These are phyloP conservation scores for Stylosanthes scabra DNA, from an alignment of 331 rosid species.

Conservation along the genomic window DNA sequence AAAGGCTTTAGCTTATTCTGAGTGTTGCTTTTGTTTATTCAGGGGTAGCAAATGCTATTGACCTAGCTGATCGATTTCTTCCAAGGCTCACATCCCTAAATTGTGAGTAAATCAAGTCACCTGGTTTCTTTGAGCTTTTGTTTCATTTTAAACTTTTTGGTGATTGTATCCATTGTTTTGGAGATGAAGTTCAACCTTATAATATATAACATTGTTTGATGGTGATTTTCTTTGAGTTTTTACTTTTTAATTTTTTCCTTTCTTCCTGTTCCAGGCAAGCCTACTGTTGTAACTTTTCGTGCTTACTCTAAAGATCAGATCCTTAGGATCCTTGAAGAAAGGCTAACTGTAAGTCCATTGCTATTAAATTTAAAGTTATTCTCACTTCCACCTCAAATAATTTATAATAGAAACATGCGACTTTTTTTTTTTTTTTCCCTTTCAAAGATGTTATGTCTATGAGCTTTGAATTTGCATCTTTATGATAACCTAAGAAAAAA, in stretches of 20 bases:
- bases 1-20: neutral
- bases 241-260: neutral
- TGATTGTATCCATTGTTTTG: neutral
- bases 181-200: slow-evolving; percentile 12
- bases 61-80: slow-evolving; percentile 94
- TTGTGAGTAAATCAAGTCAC: slow-evolving; percentile 63
- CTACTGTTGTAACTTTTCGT: slow-evolving; percentile 71
- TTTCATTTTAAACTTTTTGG: slow-evolving; percentile 4
- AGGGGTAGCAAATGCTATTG: slow-evolving; percentile 98
- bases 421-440: no score
- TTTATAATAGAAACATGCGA: neutral
- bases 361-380: neutral
- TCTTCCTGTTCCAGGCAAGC: slow-evolving; percentile 69
- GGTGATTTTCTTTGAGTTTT: neutral
- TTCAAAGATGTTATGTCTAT: neutral
- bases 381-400: slow-evolving; percentile 5
- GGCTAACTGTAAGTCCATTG: slow-evolving; percentile 66
- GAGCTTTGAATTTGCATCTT: neutral
- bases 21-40: slow-evolving; percentile 30
- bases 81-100: slow-evolving; percentile 87
- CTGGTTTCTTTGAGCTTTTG: neutral
- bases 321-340: slow-evolving; percentile 78
- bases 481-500: neutral
- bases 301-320: slow-evolving; percentile 91
- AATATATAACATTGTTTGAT: neutral